Percentiles rank a stretch among this genome's conserved stretches.
phyloP scores from a whole-genome alignment of 2,329 filamentous ascomycete species.

The Biscogniauxia marginata region DNA sequence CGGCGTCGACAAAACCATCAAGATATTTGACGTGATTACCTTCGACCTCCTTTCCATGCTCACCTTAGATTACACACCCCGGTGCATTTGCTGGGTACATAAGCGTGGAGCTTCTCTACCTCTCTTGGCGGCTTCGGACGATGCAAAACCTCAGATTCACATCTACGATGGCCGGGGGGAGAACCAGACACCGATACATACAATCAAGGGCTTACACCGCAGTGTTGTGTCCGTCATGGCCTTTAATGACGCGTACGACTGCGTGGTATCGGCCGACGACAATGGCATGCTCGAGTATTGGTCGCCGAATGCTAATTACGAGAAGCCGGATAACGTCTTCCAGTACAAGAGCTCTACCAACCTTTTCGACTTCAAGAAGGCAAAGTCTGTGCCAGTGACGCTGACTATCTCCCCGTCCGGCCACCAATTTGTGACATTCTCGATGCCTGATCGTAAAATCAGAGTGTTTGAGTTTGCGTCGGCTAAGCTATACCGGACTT shows the following conservation, averaged over 20 bases:
- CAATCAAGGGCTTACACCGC: conserved; percentile 75
- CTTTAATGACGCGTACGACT: conserved; percentile 87
- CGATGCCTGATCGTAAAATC: conserved; percentile 89
- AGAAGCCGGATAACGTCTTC: conserved; percentile 91
- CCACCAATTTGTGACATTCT: conserved; percentile 82
- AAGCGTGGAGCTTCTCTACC: conserved; percentile 83
- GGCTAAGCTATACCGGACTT: conserved; percentile 85
- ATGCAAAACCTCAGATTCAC: conserved; percentile 67
- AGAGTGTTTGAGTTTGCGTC: conserved; percentile 90
- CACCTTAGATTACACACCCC: conserved; percentile 71
- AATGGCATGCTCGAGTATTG: conserved; percentile 97
- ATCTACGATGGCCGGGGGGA: conserved; percentile 92
- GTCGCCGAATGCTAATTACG: conserved; percentile 75
- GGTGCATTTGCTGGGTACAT: conserved; percentile 90
- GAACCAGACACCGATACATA: conserved; percentile 71
- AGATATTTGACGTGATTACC: conserved; percentile 79
- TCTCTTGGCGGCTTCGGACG: conserved; percentile 78
- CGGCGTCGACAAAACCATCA: conserved; percentile 74
- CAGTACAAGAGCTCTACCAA: conserved; percentile 91
- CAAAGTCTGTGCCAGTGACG: conserved; percentile 79
- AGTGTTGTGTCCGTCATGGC: conserved; percentile 79
- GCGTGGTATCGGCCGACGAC: conserved; percentile 85
- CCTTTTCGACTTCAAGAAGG: conserved; percentile 95
- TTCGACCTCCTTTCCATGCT: conserved; percentile 87
- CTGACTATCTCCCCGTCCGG: conserved; percentile 85